Base-by-base conservation (phyloP, 2,329 filamentous ascomycete genomes). In the Penicillium italicum region DNA sequence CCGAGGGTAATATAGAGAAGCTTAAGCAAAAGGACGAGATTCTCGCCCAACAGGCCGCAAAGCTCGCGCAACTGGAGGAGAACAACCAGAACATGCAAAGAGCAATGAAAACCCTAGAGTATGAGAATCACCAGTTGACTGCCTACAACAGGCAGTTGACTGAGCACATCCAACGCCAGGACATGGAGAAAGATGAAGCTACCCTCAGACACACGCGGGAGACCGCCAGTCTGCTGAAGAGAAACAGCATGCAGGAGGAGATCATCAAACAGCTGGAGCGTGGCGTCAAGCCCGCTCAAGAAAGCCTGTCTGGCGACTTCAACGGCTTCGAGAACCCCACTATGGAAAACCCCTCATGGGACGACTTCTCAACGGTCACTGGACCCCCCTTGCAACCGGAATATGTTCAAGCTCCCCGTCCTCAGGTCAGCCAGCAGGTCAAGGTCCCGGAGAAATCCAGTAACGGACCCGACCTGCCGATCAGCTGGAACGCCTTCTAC, bases 171-270 rank as follows among this genome's bases (percentile, higher is more conserved):
- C 85, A 93, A 68, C 83, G 80, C 62, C 79, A 96, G 67, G 86
- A 87, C 68, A 82, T 90, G 68, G 91, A 97, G 76, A 96, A 96
- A 77, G 90, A 96, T 71, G 91, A 96, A 72, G 84, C 97, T 77
- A 89, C 97, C 67, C 86, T 89, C 70, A 82, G 82, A 54, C 91
- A 97, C 79, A 97, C 91, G 59, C 83, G 93, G 64, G 92, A 97
- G 81, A 91, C 90, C 12, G 89, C 89, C 56, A 90, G 94, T 65
- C 85, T 97, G 69, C 89, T 93, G 72, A 96, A 96, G 82, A 94
- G 95, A 81, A 87, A 96, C 74, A 86, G 85, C 69, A 85, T 93
- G 63, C 85, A 97, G 65, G 68, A 91, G 90, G 77, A 84, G 78
- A 75, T 79, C 76, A 66, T 82, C 79, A 71, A 80, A 66, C 77